Base-by-base conservation (phyloP, 2,329 filamentous ascomycete species). In the Aspergillus hortae region DNA sequence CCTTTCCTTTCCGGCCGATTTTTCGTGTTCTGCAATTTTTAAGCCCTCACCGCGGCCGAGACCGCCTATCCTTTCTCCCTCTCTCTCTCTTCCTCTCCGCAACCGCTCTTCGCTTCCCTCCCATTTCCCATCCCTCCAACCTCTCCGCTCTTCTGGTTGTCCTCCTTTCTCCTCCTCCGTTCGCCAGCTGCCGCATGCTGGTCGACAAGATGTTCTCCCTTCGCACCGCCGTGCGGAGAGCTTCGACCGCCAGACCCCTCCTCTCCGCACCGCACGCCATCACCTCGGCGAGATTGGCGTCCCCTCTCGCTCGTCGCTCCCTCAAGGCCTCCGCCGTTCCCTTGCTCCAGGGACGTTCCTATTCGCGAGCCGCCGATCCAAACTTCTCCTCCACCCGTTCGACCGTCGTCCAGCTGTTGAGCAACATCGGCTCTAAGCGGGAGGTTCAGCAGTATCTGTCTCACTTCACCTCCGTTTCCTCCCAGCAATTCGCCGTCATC, bases 361-460 rank as follows among this genome's bases (percentile, higher is more conserved):
- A 78, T 59, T 75, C 76, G 42, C 74, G 76, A 44, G 69, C 73
- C 25, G 67, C 76, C 6, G 75, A 75, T 48, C 66, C 68, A 61
- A 74, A 86, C 62, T 79, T 82, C 54, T 65, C 60, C 42, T 84
- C 81, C 52, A 90, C 88, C 42, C 83, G 89, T 53, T 87, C 87
- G 44, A 92, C 90, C 50, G 90, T 95, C 58, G 87, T 95, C 66
- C 90, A 92, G 76, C 83, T 96, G 54, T 81, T 97, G 62, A 95
- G 90, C 77, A 96, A 92, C 75, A 95, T 97, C 70, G 92, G 91
- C 56, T 96, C 91, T 57, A 95, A 95, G 82, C 82, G 92, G 56
- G 92, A 99, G 77, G 90, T 95, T 58, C 90, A 96, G 78, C 92
- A 97, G 74, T 97, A 97, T 74, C 86, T 97, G 54, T 94, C 92